A percentile compares a stretch with the other conserved stretches of the same genome.
Evolutionary conservation across 805 yeast genomes (phyloP).

Genomic region (Ogataea degrootiae): DNA sequence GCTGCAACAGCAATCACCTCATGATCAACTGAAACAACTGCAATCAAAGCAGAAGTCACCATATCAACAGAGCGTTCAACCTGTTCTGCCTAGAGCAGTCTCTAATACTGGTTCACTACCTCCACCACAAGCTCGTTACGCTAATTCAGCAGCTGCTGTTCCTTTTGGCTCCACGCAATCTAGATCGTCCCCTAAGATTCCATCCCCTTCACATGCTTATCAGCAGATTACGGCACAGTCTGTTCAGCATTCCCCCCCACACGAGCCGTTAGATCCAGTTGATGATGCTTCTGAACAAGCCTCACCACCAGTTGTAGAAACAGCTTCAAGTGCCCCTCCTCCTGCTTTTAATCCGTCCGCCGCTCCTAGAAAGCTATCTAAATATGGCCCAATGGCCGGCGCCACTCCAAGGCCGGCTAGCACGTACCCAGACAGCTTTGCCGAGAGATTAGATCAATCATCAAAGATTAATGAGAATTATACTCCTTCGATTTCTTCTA

Average conservation of each 20-base stretch:
- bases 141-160: neutral
- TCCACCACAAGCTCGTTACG: neutral
- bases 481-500: slow-evolving; percentile 12
- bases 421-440: neutral
- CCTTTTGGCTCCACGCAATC: neutral
- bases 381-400: slow-evolving; percentile 2
- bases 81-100: neutral
- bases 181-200: neutral
- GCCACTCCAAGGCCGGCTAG: slow-evolving; percentile 1
- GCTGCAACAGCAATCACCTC: no score
- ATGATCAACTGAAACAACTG: no score
- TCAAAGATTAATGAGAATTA: slow-evolving; percentile 1
- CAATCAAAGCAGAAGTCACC: no score
- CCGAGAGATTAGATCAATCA: neutral
- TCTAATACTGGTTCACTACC: neutral
- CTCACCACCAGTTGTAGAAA: neutral
- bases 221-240: neutral
- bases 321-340: neutral
- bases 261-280: no score
- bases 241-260: neutral
- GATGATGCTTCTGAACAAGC: neutral
- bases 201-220: neutral
- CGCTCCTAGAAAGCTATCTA: slow-evolving; percentile 5
- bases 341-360: slow-evolving; percentile 8
- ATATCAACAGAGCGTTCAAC: neutral